Percentiles rank a stretch among this genome's conserved stretches.
phyloP scores from a whole-genome alignment of 1,139 yeast genomes.

The Arxiozyma heterogenica region DNA sequence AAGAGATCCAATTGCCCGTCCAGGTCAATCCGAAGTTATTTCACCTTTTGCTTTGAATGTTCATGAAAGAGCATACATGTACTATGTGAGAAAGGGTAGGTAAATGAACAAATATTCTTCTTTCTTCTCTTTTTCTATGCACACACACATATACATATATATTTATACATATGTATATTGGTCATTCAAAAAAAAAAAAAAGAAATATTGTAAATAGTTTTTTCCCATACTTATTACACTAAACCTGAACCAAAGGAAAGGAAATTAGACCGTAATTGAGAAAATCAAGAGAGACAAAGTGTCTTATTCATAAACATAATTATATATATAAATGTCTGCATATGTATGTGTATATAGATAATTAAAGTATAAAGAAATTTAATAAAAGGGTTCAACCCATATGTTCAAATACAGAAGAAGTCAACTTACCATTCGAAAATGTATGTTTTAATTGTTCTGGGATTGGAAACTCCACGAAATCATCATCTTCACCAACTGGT shows the following conservation, averaged over 20 bases:
- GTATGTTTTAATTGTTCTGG: constrained; percentile 83
- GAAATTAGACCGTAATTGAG: background rate
- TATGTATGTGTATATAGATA: background rate
- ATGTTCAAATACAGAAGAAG: constrained; percentile 49
- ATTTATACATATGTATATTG: background rate
- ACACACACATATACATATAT: background rate
- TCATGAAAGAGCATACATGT: constrained; percentile 94
- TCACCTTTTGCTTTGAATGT: constrained; percentile 77
- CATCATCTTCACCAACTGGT: constrained; percentile 55
- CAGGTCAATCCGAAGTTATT: constrained; percentile 93
- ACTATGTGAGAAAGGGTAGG: constrained; percentile 74
- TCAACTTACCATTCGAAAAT: constrained; percentile 39
- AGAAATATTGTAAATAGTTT: constrained; percentile 4
- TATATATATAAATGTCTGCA: background rate
- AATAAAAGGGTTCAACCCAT: constrained; percentile 34
- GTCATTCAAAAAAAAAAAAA: background rate
- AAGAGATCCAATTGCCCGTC: constrained; percentile 95
- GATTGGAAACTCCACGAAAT: constrained; percentile 64
- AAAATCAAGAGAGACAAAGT: background rate
- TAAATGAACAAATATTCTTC: constrained; percentile 16
- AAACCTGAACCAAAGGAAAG: background rate
- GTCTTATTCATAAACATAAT: background rate
- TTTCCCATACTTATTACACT: background rate
- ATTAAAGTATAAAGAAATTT: background rate
- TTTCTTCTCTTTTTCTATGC: background rate